Evolutionary conservation across 768 basidiomycete species (phyloP).

Genomic region (Epithele typhae): DNA sequence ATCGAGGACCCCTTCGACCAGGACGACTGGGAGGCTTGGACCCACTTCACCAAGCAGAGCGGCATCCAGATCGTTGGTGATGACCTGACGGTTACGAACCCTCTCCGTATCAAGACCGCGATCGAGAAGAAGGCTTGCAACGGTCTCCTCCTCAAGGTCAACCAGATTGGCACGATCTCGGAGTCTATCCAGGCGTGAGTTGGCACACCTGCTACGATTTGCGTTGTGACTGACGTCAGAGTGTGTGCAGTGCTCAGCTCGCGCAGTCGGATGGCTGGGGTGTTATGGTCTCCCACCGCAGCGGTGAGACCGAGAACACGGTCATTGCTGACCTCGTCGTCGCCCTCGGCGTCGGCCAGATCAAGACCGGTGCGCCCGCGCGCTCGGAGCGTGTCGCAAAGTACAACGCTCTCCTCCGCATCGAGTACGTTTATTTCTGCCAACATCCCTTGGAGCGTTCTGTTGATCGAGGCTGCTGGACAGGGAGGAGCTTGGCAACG

Average conservation of each 20-base stretch:
- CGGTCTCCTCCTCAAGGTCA: conserved; percentile 96
- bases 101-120: conserved; percentile 93
- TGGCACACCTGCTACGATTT: not conserved
- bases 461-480: conserved; percentile 7
- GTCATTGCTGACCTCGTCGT: conserved; percentile 95
- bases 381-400: conserved; percentile 96
- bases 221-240: not conserved
- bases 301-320: conserved; percentile 97
- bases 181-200: conserved; percentile 98
- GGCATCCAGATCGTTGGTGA: conserved; percentile 92
- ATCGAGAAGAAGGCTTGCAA: conserved; percentile 99
- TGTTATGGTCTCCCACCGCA: conserved; percentile 99
- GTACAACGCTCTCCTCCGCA: conserved; percentile 87
- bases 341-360: conserved; percentile 88
- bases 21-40: conserved; percentile 99
- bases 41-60: conserved; percentile 77
- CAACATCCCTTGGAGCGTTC: conserved; percentile 12
- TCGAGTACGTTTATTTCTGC: conserved; percentile 58
- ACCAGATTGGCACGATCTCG: conserved; percentile 98
- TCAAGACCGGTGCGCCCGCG: conserved; percentile 98
- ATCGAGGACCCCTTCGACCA: conserved; percentile 99
- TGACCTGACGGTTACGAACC: conserved; percentile 98
- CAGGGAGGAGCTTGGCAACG: conserved; percentile 76
- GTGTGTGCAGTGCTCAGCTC: conserved; percentile 62
- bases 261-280: conserved; percentile 96